A percentile compares a stretch with the other conserved stretches of the same genome.
Conservation (phyloP, 305 asterid genomes). For the Fraxinus platypoda region DNA sequence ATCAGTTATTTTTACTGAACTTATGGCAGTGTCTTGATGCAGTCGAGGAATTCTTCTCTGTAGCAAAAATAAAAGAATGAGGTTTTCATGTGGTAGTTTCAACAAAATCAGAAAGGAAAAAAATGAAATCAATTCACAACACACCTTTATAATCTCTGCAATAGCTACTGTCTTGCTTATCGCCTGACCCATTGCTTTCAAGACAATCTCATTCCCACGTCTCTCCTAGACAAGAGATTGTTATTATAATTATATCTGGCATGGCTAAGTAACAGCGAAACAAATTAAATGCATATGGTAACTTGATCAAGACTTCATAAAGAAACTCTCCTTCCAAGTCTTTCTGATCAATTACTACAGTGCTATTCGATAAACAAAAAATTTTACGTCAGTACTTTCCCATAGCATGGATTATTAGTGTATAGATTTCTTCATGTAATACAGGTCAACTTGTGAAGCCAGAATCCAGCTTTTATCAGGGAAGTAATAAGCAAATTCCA, state of each 20-base stretch:
- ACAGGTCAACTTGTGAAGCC: background rate
- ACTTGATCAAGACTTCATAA: background rate
- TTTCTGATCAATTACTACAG: background rate
- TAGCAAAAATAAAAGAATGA: constrained; percentile 22
- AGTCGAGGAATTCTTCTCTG: constrained; percentile 79
- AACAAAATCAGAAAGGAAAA: background rate
- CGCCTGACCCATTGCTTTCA: constrained; percentile 98
- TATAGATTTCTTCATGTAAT: background rate
- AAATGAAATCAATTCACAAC: background rate
- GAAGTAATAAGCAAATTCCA: background rate
- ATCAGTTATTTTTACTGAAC: constrained; percentile 87
- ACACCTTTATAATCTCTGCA: constrained; percentile 83
- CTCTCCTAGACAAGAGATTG: constrained; percentile 56
- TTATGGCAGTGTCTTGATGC: constrained; percentile 85
- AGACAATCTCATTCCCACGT: constrained; percentile 70
- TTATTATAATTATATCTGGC: constrained; percentile 6
- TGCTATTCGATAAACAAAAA: background rate
- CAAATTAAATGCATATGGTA: background rate
- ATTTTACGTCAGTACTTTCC: background rate
- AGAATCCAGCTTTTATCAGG: background rate
- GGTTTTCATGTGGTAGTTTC: constrained; percentile 12
- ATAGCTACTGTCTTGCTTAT: constrained; percentile 88
- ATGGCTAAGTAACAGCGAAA: background rate
- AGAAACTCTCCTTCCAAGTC: background rate
- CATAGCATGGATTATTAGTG: background rate